Conservation (phyloP, 257 asterid genomes). For the Ligustrum vulgare region DNA sequence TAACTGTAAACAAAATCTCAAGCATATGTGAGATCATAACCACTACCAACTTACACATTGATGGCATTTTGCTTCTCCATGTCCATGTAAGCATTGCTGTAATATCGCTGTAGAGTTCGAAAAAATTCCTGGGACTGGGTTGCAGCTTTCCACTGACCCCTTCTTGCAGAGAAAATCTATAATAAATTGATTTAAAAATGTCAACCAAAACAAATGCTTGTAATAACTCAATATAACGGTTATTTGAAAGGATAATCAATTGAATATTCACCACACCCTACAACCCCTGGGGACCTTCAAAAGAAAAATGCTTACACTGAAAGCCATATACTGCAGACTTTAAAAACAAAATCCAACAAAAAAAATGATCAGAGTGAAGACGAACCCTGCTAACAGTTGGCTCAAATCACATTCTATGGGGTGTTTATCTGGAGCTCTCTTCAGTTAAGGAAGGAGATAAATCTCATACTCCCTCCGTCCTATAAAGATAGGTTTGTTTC, state of each 20-base stretch:
- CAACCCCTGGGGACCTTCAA: background rate
- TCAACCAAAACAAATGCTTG: constrained; percentile 10
- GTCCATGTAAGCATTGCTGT: constrained; percentile 94
- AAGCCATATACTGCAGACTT: constrained; percentile 6
- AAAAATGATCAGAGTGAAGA: constrained; percentile 1
- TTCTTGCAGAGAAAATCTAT: constrained; percentile 88
- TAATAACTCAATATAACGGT: constrained; percentile 16
- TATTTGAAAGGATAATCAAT: background rate
- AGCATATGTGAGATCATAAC: background rate
- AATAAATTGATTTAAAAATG: constrained; percentile 18
- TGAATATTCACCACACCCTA: background rate
- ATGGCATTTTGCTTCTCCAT: constrained; percentile 92
- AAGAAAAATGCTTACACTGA: background rate
- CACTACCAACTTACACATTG: constrained; percentile 68
- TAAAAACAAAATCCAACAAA: background rate
- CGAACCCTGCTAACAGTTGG: background rate
- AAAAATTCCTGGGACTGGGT: constrained; percentile 95
- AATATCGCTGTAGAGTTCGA: constrained; percentile 93
- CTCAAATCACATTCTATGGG: constrained; percentile 12
- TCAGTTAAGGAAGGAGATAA: constrained; percentile 2
- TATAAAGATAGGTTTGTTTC: too few relatives aligned
- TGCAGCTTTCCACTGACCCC: constrained; percentile 99
- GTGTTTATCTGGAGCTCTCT: background rate
- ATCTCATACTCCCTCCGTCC: background rate
- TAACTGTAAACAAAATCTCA: background rate